Base-by-base conservation (phyloP, 2,329 filamentous ascomycete species). In the Sporothrix dimorphospora region DNA sequence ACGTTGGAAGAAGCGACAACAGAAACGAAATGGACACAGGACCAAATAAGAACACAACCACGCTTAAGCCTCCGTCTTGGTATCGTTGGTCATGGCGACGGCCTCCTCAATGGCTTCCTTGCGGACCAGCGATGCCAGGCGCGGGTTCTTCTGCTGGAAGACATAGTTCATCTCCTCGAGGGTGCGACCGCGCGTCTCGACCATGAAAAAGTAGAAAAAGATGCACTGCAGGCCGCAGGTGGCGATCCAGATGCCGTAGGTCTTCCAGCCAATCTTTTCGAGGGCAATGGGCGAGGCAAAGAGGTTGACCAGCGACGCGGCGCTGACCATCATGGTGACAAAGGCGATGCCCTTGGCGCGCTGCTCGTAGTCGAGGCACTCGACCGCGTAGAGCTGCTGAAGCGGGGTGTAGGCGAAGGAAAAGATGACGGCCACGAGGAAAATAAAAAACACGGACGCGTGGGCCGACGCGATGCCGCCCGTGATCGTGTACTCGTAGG, bases 191-290 rank as follows among this genome's bases (percentile, higher is more conserved):
- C 27, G 27, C 12, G 55, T 59, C 55, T 59, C 55, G 14, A 61
- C 55, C 55, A 40, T 61, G 55, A 61, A 61, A 27, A 61, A 61
- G 55, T 40, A 61, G n/a, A 61, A 61, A 27, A 61, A 61, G 55
- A 40, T 40, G 55, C 55, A 38, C 55, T n/a, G 30, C 30, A 61
- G 55, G 55, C 30, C 55, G 30, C 55, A 61, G 55, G 55, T 40
- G 30, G 55, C 55, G 30, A 40, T n/a, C 55, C 55, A 61, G 55
- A 61, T 61, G 30, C 30, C 30, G 30, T 61, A 61, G 11, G 55
- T 40, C 55, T 61, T 61, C 55, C 55, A 61, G 55, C 55, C 55
- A 38, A 61, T 61, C 19, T 38, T 61, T 21, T 61, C 30, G 14
- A 61, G 30, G 30, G 55, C 55, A 61, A 61, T 61, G 55, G 55